Conservation (phyloP, 2,329 filamentous ascomycete species). For the Penicillium glabrum region DNA sequence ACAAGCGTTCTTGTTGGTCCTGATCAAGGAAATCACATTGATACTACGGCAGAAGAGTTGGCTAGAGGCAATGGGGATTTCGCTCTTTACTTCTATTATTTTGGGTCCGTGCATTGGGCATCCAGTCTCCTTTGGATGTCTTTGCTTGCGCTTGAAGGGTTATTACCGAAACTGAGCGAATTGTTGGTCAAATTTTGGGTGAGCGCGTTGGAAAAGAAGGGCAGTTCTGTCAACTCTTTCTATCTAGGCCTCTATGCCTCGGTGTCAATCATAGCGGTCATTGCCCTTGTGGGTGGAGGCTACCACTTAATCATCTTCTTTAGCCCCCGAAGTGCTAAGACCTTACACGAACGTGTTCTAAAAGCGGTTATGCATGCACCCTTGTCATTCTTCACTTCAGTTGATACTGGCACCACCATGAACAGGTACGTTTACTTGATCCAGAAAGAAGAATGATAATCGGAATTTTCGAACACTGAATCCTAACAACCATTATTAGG, state of each 20-base stretch:
- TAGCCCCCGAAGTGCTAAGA: background rate
- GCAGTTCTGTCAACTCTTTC: background rate
- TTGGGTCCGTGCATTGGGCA: background rate
- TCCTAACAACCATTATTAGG: background rate
- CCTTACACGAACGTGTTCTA: background rate
- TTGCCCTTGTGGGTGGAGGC: background rate
- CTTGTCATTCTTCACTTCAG: constrained; percentile 1
- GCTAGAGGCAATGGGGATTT: background rate
- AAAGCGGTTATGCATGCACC: background rate
- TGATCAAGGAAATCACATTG: background rate
- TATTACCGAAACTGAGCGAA: background rate
- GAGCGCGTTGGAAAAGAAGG: background rate
- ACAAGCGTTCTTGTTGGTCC: background rate
- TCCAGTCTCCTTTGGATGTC: background rate
- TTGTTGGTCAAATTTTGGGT: background rate
- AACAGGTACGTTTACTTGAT: background rate
- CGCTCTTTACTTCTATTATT: background rate
- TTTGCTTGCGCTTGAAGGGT: background rate
- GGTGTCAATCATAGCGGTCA: background rate
- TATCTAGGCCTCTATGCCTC: background rate
- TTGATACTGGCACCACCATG: background rate
- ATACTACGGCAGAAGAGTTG: background rate
- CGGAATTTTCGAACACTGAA: too few species aligned
- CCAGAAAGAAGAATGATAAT: too few species aligned
- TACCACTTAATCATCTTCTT: constrained; percentile 1